Evolutionary conservation across 306 rosid species (phyloP), one percentile per base, ranked within the genome.

Genomic region (Mimosa pudica): DNA sequence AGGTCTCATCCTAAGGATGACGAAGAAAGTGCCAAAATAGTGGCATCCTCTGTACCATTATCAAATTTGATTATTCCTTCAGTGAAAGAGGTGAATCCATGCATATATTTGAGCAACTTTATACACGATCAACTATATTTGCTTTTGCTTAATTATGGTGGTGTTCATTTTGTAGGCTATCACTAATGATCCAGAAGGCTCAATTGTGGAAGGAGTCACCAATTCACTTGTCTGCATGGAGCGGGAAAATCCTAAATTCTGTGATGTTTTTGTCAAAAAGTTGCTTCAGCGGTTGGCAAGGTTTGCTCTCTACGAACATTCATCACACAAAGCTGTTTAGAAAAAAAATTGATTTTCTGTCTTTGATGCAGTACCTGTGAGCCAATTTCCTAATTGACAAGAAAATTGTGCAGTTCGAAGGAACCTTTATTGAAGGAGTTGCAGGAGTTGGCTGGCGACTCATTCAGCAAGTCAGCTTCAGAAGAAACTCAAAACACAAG

Each of bases 281-380:
- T 86, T 96, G 89, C 94, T 96, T 82, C 94, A 88, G 85, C 89
- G 60, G 13, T 85, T 96, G 86, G 91, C 97, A 83, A 93, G 99
- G 99, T 96, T 71, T 33, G 55, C 74, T 30, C 84, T 72, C 66
- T 38, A 52, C 72, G 6, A 18, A 71, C 68, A 24, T 24, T 24
- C 30, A 24, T 24, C 30, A 24, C 30, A 24, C 30, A 24, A 24
- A 24, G 30, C 30, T 17, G 67, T 61, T 4, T 46, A 52, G 38
- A 47, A 52, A 78, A 24, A 80, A 47, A 8, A 0, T 24, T 10
- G 14, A 60, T 20, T 58, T 58, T 58, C 3, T 38, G 3, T 38
- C 42, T 38, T 58, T 8, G 35, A 13, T 10, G n/a, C 57, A 10
- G 33, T 35, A 18, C 3, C 32, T 46, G 48, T 47, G 65, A 17